phyloP scores from a whole-genome alignment of 345 rosid species.

The Dimocarpus longan region DNA sequence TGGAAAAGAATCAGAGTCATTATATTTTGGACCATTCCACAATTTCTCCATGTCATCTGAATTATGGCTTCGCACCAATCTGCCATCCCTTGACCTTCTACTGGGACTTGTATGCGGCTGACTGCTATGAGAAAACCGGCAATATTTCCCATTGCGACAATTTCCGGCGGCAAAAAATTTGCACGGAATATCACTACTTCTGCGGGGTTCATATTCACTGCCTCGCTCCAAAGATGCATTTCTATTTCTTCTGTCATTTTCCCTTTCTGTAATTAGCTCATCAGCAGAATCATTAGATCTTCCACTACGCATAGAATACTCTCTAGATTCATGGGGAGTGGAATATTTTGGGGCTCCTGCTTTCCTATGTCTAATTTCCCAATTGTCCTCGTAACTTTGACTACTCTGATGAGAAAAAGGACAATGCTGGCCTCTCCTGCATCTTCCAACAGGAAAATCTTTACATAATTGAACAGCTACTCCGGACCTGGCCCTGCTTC shows the following conservation, averaged over 20 bases:
- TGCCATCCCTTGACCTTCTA: constrained; percentile 48
- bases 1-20: constrained; percentile 14
- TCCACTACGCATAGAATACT: constrained; percentile 35
- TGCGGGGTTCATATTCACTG: constrained; percentile 48
- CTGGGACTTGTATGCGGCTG: constrained; percentile 55
- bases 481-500: constrained; percentile 57
- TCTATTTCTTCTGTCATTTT: constrained; percentile 46
- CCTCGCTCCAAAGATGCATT: constrained; percentile 40
- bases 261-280: constrained; percentile 47
- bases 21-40: constrained; percentile 25
- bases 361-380: constrained; percentile 57
- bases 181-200: constrained; percentile 62
- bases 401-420: constrained; percentile 55
- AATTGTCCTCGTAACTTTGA: constrained; percentile 46
- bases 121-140: constrained; percentile 76
- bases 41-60: constrained; percentile 36
- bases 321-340: constrained; percentile 42
- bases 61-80: constrained; percentile 34
- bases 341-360: constrained; percentile 49
- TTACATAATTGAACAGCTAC: constrained; percentile 55
- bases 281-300: constrained; percentile 41
- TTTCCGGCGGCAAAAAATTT: constrained; percentile 78
- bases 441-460: constrained; percentile 69
- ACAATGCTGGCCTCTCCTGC: constrained; percentile 68
- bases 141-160: constrained; percentile 78